Conservation (phyloP, 2,329 filamentous ascomycete species). For the Colletotrichum brevisporum region DNA sequence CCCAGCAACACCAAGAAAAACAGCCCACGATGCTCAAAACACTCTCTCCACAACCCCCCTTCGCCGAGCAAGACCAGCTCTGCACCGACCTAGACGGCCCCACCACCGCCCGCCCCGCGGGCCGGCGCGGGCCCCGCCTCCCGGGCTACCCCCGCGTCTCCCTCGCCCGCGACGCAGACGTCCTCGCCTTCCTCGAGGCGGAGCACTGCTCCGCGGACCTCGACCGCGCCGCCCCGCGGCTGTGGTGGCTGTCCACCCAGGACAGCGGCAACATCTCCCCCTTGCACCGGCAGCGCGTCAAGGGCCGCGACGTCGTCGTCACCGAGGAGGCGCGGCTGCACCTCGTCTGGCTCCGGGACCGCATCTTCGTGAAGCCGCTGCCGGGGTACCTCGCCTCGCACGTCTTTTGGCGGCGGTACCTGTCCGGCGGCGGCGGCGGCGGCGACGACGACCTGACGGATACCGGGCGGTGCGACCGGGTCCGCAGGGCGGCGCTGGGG, state of each 20-base stretch:
- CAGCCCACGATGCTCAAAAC: not conserved
- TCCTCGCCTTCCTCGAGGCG: conserved; percentile 25
- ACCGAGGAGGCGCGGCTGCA: conserved; percentile 53
- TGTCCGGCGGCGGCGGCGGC: conserved; percentile 10
- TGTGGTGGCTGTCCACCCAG: conserved; percentile 25
- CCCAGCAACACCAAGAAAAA: not conserved
- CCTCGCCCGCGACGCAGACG: conserved; percentile 10
- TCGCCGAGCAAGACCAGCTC: not conserved
- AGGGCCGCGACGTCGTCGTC: conserved; percentile 48
- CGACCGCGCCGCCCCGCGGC: conserved; percentile 21
- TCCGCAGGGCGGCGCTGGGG: conserved; percentile 46
- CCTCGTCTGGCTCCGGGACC: conserved; percentile 48
- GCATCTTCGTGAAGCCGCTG: conserved; percentile 52
- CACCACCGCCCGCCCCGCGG: not conserved
- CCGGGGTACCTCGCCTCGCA: conserved; percentile 47
- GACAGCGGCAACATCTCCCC: conserved; percentile 42
- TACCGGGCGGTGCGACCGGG: conserved; percentile 3
- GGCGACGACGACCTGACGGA: not conserved
- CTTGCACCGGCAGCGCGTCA: conserved; percentile 49
- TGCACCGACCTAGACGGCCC: not conserved
- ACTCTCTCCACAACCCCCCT: not conserved
- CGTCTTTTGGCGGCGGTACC: conserved; percentile 45
- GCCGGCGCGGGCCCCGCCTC: not conserved
- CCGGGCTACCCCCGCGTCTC: conserved; percentile 35
- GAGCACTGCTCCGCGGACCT: conserved; percentile 37